Evolutionary conservation across 2,329 filamentous ascomycete species (phyloP), one percentile per base, ranked within the genome.

Genomic region (Aspergillus pseudoglaucus): DNA sequence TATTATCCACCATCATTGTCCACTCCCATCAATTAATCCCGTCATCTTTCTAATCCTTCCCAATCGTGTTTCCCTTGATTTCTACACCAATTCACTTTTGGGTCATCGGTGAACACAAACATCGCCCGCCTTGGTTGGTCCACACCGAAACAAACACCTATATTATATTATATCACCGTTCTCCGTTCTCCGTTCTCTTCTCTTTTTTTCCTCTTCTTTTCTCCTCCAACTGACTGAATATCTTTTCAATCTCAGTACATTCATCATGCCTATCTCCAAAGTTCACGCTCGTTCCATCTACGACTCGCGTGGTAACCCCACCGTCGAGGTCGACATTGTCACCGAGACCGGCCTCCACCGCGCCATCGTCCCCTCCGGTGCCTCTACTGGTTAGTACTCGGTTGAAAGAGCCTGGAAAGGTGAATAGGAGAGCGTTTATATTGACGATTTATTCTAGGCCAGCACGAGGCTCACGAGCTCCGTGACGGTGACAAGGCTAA

Each of bases 291-390:
- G 93, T 71, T 90, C 86, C 68, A 90, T 98, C 79, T 98, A 91
- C 83, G 93, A 98, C 83, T 97, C 93, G 73, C 91, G 93, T 61
- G 83, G 83, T 72, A 98, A 98, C 85, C 93, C 93, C 67, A 98
- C 93, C 70, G 91, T 96, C 68, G 91, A 97, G 82, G 91, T 97
- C 66, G 91, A 96, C 72, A 83, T 96, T 64, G 87, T 95, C 76
- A 96, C 90, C 63, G 89, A 95, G 79, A 94, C 87, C 64, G 91
- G 91, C 68, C 85, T 97, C 56, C 90, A 96, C 84, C 90, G 91
- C 69, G 90, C 91, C 71, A 96, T 96, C 71, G 91, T 97, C 56
- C 91, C 91, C 65, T 96, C 90, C 59, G 91, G 91, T 73, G 91
- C 91, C 66, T 96, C 91, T 64, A 96, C 90, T 65, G 90, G 87